Evolutionary conservation across 805 yeast genomes (phyloP), one percentile per base, ranked within the genome.

Genomic region (Pichia insulana): DNA sequence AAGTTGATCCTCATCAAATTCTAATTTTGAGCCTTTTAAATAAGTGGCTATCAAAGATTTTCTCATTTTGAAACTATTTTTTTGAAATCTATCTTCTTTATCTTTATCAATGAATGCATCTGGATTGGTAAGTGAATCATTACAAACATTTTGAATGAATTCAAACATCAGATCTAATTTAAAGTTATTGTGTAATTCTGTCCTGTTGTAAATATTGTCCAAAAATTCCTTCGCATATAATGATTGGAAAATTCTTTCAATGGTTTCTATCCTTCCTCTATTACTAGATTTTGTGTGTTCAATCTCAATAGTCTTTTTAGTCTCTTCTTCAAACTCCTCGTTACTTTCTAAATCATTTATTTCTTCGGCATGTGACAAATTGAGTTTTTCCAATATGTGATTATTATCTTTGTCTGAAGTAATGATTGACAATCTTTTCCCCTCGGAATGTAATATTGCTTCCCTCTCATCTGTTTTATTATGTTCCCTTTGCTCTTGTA

Each of bases 1-100:
- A 11, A 53, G 51, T 47, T 57, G 59, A 5, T 49, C 56, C 36
- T 58, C 62, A 42, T 62, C 62, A 45, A 62, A 62, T 30, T 49
- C 56, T 36, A 56, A 44, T 34, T 51, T 59, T 40, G 52, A 54
- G 36, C 50, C 51, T 19, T 52, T 42, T 10, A 52, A 50, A 41
- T 51, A 59, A 18, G 51, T 54, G 2, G 61, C 57, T n/a, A 49
- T 51, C 6, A 58, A 43, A 30, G 53, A 47, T 32, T 60, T 61
- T 34, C 61, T 48, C 7, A 56, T 49, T 15, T 59, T 36, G 15
- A 57, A 33, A 2, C 42, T 33, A 59, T 60, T 54, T 8, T 45
- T 45, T 22, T 40, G 36, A 35, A 49, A 47, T 32, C 46, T 48
- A 6, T 38, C n/a, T 18, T 44, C 40, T 5, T 43, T 30, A 3